These are phyloP conservation scores for Silene noctiflora DNA, from an alignment of 179 eudicot genomes.

Conservation along the genomic window DNA sequence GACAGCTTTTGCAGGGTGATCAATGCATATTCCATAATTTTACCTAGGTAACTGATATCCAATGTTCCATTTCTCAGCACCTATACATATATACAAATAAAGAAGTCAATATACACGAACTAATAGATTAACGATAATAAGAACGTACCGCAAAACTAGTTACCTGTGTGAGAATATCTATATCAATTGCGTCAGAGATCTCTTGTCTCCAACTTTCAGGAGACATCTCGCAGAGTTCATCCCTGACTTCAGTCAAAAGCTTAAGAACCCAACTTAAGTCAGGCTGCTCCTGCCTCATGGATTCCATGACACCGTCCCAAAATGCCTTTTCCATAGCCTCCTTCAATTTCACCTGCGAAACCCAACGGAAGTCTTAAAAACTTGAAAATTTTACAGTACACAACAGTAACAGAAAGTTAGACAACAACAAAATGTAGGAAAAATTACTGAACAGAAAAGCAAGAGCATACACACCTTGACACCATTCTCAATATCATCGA, in stretches of 20 bases:
- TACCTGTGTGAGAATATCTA: slow-evolving; percentile 78
- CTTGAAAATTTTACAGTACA: slow-evolving; percentile 5
- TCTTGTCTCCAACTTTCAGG: slow-evolving; percentile 78
- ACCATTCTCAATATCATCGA: slow-evolving; percentile 34
- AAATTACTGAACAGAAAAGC: background rate
- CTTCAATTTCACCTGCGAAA: slow-evolving; percentile 50
- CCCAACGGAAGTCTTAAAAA: slow-evolving; percentile 11
- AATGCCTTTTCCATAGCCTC: slow-evolving; percentile 88
- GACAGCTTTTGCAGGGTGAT: slow-evolving; percentile 69
- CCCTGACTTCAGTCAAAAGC: slow-evolving; percentile 82
- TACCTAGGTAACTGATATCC: slow-evolving; percentile 75
- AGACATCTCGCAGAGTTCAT: slow-evolving; percentile 80
- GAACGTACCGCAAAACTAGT: background rate
- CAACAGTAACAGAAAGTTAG: background rate
- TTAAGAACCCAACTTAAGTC: slow-evolving; percentile 68
- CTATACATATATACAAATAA: slow-evolving; percentile 30
- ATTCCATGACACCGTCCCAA: slow-evolving; percentile 78
- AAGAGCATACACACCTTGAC: slow-evolving; percentile 49
- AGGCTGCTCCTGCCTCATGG: slow-evolving; percentile 66
- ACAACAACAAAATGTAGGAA: slow-evolving; percentile 11
- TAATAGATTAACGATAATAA: background rate
- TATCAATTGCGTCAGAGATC: slow-evolving; percentile 61
- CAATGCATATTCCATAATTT: slow-evolving; percentile 65
- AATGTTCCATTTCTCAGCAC: slow-evolving; percentile 56
- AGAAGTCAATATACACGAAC: background rate